Percentiles rank a stretch among this genome's conserved stretches.
Conservation (phyloP, 176 grass and related monocot genomes). For the Musa schizocarpa region DNA sequence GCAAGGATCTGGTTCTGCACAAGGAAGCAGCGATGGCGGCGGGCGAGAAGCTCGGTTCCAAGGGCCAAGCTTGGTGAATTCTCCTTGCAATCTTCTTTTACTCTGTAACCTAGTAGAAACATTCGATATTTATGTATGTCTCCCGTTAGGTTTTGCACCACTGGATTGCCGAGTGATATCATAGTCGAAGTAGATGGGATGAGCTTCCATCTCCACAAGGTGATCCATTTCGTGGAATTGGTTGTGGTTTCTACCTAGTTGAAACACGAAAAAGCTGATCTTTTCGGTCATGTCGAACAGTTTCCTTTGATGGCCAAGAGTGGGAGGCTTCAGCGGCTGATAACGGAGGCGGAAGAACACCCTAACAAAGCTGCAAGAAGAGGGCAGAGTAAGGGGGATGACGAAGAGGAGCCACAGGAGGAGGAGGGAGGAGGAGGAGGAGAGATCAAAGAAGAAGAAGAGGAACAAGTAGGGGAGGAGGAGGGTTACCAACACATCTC, state of each 20-base stretch:
- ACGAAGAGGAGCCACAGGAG: slow-evolving; percentile 25
- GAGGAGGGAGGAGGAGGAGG: not conserved
- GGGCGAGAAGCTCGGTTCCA: not conserved
- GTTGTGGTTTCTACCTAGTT: not conserved
- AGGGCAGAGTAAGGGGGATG: slow-evolving; percentile 16
- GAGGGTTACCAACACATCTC: slow-evolving; percentile 26
- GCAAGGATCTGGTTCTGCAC: not conserved
- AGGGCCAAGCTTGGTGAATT: slow-evolving; percentile 6
- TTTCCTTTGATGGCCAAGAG: slow-evolving; percentile 93
- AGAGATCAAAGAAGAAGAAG: slow-evolving; percentile 4
- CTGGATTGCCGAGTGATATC: slow-evolving; percentile 83
- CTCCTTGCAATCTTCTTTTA: not conserved
- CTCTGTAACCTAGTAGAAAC: not conserved
- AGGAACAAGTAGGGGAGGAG: slow-evolving; percentile 9
- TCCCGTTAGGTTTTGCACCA: slow-evolving; percentile 74
- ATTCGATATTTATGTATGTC: not conserved
- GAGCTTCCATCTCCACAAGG: slow-evolving; percentile 95
- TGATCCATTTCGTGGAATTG: slow-evolving; percentile 6
- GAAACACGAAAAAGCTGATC: slow-evolving; percentile 20
- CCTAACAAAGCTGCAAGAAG: not conserved
- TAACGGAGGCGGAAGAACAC: slow-evolving; percentile 46
- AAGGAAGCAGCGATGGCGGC: not conserved
- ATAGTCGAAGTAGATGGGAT: slow-evolving; percentile 76
- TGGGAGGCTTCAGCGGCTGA: slow-evolving; percentile 51
- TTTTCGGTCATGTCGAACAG: slow-evolving; percentile 27